These are phyloP conservation scores for Exophiala mesophila DNA, from an alignment of 2,329 filamentous ascomycete species.

Conservation along the genomic window DNA sequence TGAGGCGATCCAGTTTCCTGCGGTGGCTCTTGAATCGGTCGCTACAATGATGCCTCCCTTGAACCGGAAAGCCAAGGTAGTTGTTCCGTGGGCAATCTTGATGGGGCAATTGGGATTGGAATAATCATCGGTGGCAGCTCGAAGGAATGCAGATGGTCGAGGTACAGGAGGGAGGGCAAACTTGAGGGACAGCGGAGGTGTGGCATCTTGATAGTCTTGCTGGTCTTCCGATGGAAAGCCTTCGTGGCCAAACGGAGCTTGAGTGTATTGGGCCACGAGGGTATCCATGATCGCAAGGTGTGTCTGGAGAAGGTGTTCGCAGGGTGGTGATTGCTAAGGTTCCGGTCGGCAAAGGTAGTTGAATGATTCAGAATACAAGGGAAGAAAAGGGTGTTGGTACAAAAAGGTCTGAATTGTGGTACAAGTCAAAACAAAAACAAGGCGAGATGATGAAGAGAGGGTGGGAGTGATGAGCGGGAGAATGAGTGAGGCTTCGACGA, in stretches of 20 bases:
- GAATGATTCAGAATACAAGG: neutral
- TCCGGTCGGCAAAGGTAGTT: neutral
- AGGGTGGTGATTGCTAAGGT: too few relatives aligned
- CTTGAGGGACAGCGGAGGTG: conserved; percentile 77
- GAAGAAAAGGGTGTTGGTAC: conserved; percentile 5
- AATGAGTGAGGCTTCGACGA: too few relatives aligned
- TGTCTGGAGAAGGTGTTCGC: too few relatives aligned
- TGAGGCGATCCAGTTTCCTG: conserved; percentile 98
- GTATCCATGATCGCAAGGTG: conserved; percentile 66
- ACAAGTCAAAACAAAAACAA: neutral
- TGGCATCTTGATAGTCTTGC: conserved; percentile 65
- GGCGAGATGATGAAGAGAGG: neutral
- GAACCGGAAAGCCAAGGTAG: conserved; percentile 95
- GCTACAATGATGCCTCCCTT: conserved; percentile 97
- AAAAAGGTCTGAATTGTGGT: neutral
- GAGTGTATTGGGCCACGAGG: conserved; percentile 87
- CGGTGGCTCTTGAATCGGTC: conserved; percentile 93
- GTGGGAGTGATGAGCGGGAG: too few relatives aligned
- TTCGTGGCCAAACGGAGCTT: conserved; percentile 69
- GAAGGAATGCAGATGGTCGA: conserved; percentile 88
- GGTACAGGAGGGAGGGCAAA: conserved; percentile 86
- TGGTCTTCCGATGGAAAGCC: conserved; percentile 67
- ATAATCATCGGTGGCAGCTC: conserved; percentile 93
- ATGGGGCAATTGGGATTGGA: conserved; percentile 96
- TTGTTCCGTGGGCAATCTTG: conserved; percentile 98